Conservation (phyloP, 2,329 filamentous ascomycete genomes). For the Trichoderma lentiforme region DNA sequence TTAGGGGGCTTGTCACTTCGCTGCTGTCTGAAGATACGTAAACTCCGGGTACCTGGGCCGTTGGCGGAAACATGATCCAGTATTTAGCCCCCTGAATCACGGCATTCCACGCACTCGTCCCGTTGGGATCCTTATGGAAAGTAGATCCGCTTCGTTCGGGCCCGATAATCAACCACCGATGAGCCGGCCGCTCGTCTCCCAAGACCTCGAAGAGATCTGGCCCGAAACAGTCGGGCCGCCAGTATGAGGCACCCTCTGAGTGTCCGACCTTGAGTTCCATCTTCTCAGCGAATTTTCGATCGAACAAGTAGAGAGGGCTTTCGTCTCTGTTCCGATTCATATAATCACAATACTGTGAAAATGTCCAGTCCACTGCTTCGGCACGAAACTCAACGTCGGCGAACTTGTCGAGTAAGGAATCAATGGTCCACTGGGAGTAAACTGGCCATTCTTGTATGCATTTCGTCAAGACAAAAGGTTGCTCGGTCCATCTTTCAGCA, state of each 20-base stretch:
- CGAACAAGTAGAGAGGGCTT: constrained; percentile 89
- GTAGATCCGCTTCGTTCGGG: constrained; percentile 85
- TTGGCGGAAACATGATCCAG: constrained; percentile 96
- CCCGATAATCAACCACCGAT: constrained; percentile 89
- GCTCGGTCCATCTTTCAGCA: constrained; percentile 68
- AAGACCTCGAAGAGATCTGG: constrained; percentile 81
- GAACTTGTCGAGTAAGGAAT: constrained; percentile 63
- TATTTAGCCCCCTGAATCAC: constrained; percentile 88
- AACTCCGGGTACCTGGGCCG: constrained; percentile 77
- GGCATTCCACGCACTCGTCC: constrained; percentile 85
- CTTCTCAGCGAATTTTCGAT: constrained; percentile 81
- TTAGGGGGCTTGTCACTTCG: constrained; percentile 89
- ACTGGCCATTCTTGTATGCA: constrained; percentile 81
- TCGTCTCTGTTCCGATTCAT: constrained; percentile 79
- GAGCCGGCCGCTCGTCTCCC: constrained; percentile 74
- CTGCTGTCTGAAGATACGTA: constrained; percentile 85
- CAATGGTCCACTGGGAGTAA: constrained; percentile 69
- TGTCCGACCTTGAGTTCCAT: constrained; percentile 67
- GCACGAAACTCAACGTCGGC: constrained; percentile 71
- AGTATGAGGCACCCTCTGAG: constrained; percentile 59
- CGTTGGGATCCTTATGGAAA: constrained; percentile 83
- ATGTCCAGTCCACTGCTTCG: constrained; percentile 89
- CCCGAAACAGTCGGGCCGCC: constrained; percentile 79
- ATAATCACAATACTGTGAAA: constrained; percentile 77
- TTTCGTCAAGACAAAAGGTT: constrained; percentile 81